These are phyloP conservation scores for Pichiaceae sp. DNA, from an alignment of 1,139 yeast genomes.

Conservation along the genomic window DNA sequence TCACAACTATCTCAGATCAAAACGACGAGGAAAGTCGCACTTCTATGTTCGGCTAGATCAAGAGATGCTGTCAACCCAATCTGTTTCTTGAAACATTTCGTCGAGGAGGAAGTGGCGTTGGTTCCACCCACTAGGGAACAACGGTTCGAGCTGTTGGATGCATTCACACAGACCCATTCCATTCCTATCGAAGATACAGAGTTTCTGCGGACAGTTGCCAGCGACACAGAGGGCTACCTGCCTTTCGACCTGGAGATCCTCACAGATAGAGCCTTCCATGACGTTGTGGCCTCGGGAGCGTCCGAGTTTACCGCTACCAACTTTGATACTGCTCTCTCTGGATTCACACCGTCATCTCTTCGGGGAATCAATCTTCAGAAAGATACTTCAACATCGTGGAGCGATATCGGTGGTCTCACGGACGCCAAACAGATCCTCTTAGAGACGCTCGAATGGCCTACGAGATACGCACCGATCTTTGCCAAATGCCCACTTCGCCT, in stretches of 20 bases:
- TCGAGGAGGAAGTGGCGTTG: conserved; percentile 56
- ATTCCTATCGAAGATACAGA: conserved; percentile 37
- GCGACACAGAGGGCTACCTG: conserved; percentile 83
- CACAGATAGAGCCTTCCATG: conserved; percentile 69
- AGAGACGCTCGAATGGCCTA: conserved; percentile 96
- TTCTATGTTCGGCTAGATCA: conserved; percentile 53
- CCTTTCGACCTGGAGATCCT: conserved; percentile 74
- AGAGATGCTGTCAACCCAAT: conserved; percentile 58
- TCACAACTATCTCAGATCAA: conserved; percentile 31
- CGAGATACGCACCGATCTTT: conserved; percentile 90
- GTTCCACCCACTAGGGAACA: conserved; percentile 64
- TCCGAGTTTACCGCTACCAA: conserved; percentile 20
- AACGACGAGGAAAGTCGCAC: conserved; percentile 37
- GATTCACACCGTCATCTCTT: conserved; percentile 71
- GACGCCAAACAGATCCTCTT: conserved; percentile 69
- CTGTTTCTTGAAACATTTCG: conserved; percentile 59
- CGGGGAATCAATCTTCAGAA: conserved; percentile 85
- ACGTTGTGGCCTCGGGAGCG: conserved; percentile 34
- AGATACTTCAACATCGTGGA: conserved; percentile 61
- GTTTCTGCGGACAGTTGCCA: conserved; percentile 54
- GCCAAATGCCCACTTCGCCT: conserved; percentile 78
- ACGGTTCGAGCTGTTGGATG: conserved; percentile 43
- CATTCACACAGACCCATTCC: conserved; percentile 22
- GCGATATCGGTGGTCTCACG: conserved; percentile 79
- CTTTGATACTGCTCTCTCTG: conserved; percentile 51